A percentile compares a stretch with the other conserved stretches of the same genome.
Conservation (phyloP, 2,329 filamentous ascomycete species). For the Zasmidium cellare region DNA sequence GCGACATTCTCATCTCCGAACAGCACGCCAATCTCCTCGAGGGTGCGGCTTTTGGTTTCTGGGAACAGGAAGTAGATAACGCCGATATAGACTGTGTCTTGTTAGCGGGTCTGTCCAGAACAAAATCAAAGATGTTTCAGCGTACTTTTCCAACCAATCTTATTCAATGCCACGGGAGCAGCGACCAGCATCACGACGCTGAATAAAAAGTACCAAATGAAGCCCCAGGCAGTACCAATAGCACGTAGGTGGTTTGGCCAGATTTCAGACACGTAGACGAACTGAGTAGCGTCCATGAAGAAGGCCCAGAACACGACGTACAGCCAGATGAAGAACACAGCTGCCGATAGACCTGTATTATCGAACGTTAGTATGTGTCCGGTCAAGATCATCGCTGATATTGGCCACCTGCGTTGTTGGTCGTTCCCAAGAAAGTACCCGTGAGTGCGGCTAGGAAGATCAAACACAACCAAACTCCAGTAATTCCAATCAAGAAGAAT, state of each 20-base stretch:
- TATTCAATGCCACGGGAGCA: constrained; percentile 40
- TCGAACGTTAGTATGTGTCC: too few species aligned
- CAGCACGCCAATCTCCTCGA: constrained; percentile 45
- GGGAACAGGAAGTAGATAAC: constrained; percentile 21
- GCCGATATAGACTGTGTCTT: constrained; percentile 11
- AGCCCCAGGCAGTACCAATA: constrained; percentile 39
- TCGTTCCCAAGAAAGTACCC: constrained; percentile 36
- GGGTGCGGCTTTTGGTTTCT: constrained; percentile 26
- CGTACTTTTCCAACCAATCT: constrained; percentile 44
- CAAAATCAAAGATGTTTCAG: constrained; percentile 34
- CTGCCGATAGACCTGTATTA: constrained; percentile 35
- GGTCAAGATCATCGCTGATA: too few species aligned
- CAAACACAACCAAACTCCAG: constrained; percentile 44
- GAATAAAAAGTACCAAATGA: constrained; percentile 37
- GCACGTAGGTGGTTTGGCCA: constrained; percentile 45
- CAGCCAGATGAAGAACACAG: constrained; percentile 47
- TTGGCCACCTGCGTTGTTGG: constrained; percentile 27
- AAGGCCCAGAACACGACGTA: constrained; percentile 45
- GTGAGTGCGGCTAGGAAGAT: constrained; percentile 45
- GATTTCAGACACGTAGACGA: constrained; percentile 43
- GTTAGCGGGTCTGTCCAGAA: constrained; percentile 31
- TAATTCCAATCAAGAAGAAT: constrained; percentile 44
- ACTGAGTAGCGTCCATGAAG: constrained; percentile 50
- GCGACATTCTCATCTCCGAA: constrained; percentile 30
- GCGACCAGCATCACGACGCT: constrained; percentile 38